Conservation (phyloP, 1,284 basidiomycete genomes). For the Ustilago sp. region DNA sequence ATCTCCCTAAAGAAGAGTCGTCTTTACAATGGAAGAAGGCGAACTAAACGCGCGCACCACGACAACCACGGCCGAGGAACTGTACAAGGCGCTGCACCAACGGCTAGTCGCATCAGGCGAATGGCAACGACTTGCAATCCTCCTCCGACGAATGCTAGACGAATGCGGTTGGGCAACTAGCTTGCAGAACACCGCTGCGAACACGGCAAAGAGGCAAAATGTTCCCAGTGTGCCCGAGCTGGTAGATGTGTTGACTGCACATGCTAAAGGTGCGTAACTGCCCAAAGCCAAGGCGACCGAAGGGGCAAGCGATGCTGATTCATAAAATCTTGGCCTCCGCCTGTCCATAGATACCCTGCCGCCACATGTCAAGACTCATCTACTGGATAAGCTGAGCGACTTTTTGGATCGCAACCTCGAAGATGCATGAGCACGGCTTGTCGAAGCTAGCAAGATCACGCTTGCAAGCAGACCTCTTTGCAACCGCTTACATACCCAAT, state of each 20-base stretch:
- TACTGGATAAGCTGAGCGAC: constrained; percentile 48
- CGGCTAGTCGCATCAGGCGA: constrained; percentile 51
- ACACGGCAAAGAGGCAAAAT: constrained; percentile 26
- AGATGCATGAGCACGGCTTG: constrained; percentile 25
- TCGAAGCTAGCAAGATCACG: neutral
- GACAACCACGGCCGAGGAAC: constrained; percentile 17
- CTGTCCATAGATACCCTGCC: constrained; percentile 41
- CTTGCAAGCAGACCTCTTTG: too few relatives aligned
- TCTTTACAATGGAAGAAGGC: constrained; percentile 40
- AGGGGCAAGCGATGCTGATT: constrained; percentile 4
- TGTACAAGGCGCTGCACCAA: constrained; percentile 54
- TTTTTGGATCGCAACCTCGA: constrained; percentile 56
- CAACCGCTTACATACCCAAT: constrained; percentile 1
- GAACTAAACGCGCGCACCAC: constrained; percentile 19
- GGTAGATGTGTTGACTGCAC: constrained; percentile 36
- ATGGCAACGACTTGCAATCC: constrained; percentile 44
- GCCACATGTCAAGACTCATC: constrained; percentile 41
- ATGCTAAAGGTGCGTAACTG: constrained; percentile 49
- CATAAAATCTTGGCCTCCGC: neutral
- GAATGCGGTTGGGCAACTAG: constrained; percentile 44
- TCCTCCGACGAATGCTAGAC: constrained; percentile 49
- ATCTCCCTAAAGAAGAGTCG: neutral
- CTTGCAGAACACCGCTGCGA: constrained; percentile 26
- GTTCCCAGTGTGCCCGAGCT: constrained; percentile 30
- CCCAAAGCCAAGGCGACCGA: neutral